Base-by-base conservation (phyloP, 1,284 basidiomycete genomes). In the Violaceomyces palustris region DNA sequence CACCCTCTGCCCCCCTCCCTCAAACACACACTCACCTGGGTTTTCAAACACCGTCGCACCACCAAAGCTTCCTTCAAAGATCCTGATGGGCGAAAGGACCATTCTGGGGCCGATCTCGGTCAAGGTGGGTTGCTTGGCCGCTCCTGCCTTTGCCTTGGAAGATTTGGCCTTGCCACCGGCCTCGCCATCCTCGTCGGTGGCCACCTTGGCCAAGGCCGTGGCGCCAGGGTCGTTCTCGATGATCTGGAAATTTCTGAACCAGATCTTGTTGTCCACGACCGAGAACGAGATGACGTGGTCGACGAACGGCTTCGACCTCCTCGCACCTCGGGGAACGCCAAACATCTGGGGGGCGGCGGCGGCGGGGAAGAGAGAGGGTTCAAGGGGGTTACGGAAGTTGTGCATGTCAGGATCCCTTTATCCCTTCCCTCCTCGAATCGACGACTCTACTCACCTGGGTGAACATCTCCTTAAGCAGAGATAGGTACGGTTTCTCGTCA, bases 261-360 rank as follows among this genome's bases (percentile, higher is more conserved):
- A 99, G 60, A 98, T 89, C 74, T 96, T 97, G 73, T 82, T 82
- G 78, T 99, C 94, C 31, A 94, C 80, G 40, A 98, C 81, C 17
- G 91, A 94, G 75, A 99, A 98, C 33, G 89, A 88, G 55, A 98
- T 81, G 67, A 98, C 84, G 72, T 98, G 94, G 76, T 99, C 94
- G 64, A 99, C 83, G 76, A 99, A 99, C 1, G 94, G 94, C 75
- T 99, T 99, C 11, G 89, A 82, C 68, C 83, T 85, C 55, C 94
- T 80, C 25, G 94, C 87, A 10, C 83, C 83, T 26, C 86, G 82
- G 21, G 94, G 94, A 2, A 97, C 90, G 32, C 87, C 87, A 70
- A 99, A 98, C 64, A 93, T 91, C 91, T 69, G n/a, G n/a, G n/a
- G n/a, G n/a, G n/a, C n/a, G n/a, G n/a, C 10, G 2, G 17, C 18